These are phyloP conservation scores for Podospora didyma DNA, from an alignment of 495 filamentous ascomycete species.

Conservation along the genomic window DNA sequence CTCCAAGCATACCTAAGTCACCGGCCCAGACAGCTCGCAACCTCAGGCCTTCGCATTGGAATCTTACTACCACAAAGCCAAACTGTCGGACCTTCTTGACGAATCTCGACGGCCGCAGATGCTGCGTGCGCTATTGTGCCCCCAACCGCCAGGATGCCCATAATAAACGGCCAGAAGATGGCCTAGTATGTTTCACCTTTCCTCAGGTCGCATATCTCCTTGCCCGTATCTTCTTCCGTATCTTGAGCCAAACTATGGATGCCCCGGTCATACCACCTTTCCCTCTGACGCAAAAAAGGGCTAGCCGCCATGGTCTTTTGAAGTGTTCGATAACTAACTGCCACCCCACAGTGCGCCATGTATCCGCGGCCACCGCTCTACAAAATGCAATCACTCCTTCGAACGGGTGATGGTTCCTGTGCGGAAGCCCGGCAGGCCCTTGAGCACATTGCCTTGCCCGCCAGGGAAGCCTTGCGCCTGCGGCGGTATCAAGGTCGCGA, in stretches of 20 bases:
- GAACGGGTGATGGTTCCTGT: conserved; percentile 73
- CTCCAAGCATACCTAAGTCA: too few species aligned
- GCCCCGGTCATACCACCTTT: not conserved
- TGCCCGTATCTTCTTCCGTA: not conserved
- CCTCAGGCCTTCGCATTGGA: too few species aligned
- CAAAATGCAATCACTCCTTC: conserved; percentile 73
- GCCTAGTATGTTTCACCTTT: conserved; percentile 45
- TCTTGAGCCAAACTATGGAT: not conserved
- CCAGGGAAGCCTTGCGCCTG: conserved; percentile 51
- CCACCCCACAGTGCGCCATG: conserved; percentile 62
- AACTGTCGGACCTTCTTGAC: too few species aligned
- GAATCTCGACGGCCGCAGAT: conserved; percentile 7
- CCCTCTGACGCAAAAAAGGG: not conserved
- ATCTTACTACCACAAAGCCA: too few species aligned
- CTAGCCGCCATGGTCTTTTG: too few species aligned
- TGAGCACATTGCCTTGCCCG: conserved; percentile 72
- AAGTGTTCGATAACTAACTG: conserved; percentile 19
- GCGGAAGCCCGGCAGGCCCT: conserved; percentile 73
- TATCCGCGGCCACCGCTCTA: conserved; percentile 81
- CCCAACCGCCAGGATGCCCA: conserved; percentile 41
- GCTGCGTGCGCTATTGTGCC: not conserved
- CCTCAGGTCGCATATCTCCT: not conserved
- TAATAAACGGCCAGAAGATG: conserved; percentile 56
- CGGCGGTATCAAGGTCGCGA: conserved; percentile 47
- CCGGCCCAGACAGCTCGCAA: too few species aligned